Evolutionary conservation across 2,329 filamentous ascomycete genomes (phyloP).

Genomic region (Fusarium sp.): DNA sequence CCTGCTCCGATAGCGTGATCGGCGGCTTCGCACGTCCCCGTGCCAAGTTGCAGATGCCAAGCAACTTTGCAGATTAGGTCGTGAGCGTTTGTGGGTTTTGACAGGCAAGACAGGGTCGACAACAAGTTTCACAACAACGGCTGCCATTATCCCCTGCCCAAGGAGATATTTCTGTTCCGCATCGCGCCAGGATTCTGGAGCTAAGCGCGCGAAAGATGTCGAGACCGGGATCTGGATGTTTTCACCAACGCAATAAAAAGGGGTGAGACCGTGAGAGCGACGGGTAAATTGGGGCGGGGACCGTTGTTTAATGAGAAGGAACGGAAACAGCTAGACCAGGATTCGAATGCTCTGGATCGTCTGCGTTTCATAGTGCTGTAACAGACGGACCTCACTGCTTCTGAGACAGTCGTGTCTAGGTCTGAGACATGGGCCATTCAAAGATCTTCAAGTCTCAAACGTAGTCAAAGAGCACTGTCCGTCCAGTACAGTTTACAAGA

Average conservation of each 20-base stretch:
- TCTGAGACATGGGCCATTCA: constrained; percentile 1
- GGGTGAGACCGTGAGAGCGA: constrained; percentile 22
- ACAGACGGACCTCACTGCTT: not conserved
- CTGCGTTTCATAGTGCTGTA: not conserved
- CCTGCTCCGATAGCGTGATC: constrained; percentile 7
- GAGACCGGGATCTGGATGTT: not conserved
- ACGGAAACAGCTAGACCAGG: not conserved
- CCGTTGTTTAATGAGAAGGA: constrained; percentile 29
- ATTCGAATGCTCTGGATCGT: too few relatives aligned
- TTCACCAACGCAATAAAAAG: constrained; percentile 11
- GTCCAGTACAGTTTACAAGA: too few relatives aligned
- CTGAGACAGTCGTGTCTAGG: constrained; percentile 6
- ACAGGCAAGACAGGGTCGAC: constrained; percentile 2
- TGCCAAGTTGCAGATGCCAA: constrained; percentile 13
- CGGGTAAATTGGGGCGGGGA: constrained; percentile 22
- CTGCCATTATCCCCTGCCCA: constrained; percentile 22
- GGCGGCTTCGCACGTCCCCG: constrained; percentile 7
- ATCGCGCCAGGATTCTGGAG: constrained; percentile 21
- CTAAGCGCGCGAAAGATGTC: constrained; percentile 1
- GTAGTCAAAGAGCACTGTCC: not conserved
- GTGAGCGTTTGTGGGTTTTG: not conserved
- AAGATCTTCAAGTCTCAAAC: constrained; percentile 13
- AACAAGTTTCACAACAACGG: constrained; percentile 30
- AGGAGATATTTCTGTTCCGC: not conserved
- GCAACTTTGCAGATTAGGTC: constrained; percentile 20